phyloP scores from a whole-genome alignment of 1,139 yeast species.

The Geotrichum australiense region DNA sequence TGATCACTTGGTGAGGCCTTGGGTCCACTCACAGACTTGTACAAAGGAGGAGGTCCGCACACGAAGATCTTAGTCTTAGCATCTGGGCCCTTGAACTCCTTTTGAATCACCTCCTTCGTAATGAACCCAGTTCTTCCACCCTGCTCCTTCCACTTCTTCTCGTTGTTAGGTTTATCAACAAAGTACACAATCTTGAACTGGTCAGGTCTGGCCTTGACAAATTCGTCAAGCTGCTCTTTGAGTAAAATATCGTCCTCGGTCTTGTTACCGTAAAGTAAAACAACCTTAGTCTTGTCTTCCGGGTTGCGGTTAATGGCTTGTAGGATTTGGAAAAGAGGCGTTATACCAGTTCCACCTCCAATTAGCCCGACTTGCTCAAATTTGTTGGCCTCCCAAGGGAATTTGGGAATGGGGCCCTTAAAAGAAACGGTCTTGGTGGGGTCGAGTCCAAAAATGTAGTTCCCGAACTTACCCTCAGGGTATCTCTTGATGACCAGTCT shows the following conservation, averaged over 20 bases:
- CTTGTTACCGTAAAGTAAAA: slow-evolving; percentile 73
- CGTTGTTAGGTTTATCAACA: slow-evolving; percentile 51
- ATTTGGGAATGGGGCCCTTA: slow-evolving; percentile 92
- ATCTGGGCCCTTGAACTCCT: slow-evolving; percentile 52
- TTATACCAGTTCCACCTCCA: slow-evolving; percentile 96
- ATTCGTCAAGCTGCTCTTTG: slow-evolving; percentile 62
- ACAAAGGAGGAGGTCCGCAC: slow-evolving; percentile 88
- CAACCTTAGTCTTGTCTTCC: slow-evolving; percentile 75
- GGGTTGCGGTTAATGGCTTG: slow-evolving; percentile 48
- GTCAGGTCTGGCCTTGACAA: slow-evolving; percentile 61
- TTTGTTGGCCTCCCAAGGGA: slow-evolving; percentile 86
- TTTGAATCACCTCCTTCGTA: slow-evolving; percentile 56
- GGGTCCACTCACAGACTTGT: slow-evolving; percentile 77
- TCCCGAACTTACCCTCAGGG: slow-evolving; percentile 76
- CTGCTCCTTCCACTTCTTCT: slow-evolving; percentile 39
- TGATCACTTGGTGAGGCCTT: slow-evolving; percentile 86
- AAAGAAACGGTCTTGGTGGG: slow-evolving; percentile 77
- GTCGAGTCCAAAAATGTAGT: slow-evolving; percentile 64
- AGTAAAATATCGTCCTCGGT: slow-evolving; percentile 71
- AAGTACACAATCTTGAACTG: slow-evolving; percentile 74
- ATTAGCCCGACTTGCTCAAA: slow-evolving; percentile 72
- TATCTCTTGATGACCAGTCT: slow-evolving; percentile 81
- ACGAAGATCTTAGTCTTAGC: slow-evolving; percentile 66
- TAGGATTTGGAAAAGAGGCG: slow-evolving; percentile 85
- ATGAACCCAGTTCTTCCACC: slow-evolving; percentile 57